Evolutionary conservation across 1,284 basidiomycete species (phyloP), one percentile per base, ranked within the genome.

Genomic region (Microbotryum scabiosae): DNA sequence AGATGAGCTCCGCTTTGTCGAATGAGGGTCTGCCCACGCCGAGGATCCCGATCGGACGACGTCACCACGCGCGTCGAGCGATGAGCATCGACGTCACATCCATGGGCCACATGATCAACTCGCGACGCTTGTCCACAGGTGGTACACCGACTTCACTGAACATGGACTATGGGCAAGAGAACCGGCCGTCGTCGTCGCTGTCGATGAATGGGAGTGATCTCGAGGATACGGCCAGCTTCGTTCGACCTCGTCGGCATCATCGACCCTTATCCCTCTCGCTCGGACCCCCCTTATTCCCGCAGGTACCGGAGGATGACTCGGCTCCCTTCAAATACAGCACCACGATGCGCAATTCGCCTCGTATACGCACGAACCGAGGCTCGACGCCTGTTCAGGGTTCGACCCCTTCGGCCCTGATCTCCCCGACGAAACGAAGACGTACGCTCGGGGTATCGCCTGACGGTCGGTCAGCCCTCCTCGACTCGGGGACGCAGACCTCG

Each of bases 211-310:
- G 21, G 9, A 23, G 28, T 18, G 28, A 49, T 49, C 47, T 49
- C 30, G 61, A 61, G 23, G 64, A 66, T 45, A 48, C 57, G 1
- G 56, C 61, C 8, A 20, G 50, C 5, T 54, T 56, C 4, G 21
- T 50, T 0, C 61, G 66, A 1, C 58, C 64, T 6, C 51, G 58
- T 0, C 57, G 64, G 4, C 57, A 62, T 14, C 66, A 66, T 32
- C 66, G 66, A 18, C 66, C 66, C 0, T 54, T 68, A 12, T 66
- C 62, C 1, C 58, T 68, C 20, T 66, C 66, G 2, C 61, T 68
- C 16, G 64, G 64, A 1, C 62, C 66, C 5, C 64, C 64, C 5
- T 51, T 68, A 44, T 68, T 68, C 51, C 61, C 66, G 1, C 64
- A 32, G 5, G 61, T 65, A 1, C 64, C 61, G 0, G 66, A 68